Percentiles rank a stretch among this genome's conserved stretches.
phyloP scores from a whole-genome alignment of 495 filamentous ascomycete species.

The Penicillium diatomitis region DNA sequence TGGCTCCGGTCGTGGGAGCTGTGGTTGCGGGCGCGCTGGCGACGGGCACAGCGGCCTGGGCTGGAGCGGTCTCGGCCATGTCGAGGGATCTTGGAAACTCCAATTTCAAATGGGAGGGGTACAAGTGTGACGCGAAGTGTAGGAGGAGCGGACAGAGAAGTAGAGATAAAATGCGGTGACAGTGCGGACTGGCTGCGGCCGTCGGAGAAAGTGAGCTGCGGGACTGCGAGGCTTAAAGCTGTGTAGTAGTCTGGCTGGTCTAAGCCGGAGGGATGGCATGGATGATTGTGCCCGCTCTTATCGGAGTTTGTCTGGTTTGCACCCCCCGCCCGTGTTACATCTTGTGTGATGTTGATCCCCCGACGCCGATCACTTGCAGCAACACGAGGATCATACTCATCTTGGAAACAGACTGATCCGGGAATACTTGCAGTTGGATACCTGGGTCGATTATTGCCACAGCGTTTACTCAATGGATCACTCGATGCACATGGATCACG shows the following conservation, averaged over 20 bases:
- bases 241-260: background rate
- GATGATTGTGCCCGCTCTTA: slow-evolving; percentile 13
- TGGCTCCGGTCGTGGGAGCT: slow-evolving; percentile 13
- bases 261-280: background rate
- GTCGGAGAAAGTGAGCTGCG: slow-evolving; percentile 6
- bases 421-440: too few relatives aligned
- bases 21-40: slow-evolving; percentile 7
- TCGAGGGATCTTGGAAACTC: background rate
- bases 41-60: slow-evolving; percentile 18
- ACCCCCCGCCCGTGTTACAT: slow-evolving; percentile 4
- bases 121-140: too few relatives aligned
- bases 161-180: too few relatives aligned
- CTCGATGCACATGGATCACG: slow-evolving; percentile 36
- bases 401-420: too few relatives aligned
- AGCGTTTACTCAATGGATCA: slow-evolving; percentile 21
- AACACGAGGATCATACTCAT: too few relatives aligned
- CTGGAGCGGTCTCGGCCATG: slow-evolving; percentile 49
- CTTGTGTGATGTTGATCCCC: slow-evolving; percentile 5
- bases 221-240: slow-evolving; percentile 3
- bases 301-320: slow-evolving; percentile 38
- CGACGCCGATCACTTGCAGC: background rate
- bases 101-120: background rate
- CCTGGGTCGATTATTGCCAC: background rate
- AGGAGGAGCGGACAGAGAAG: too few relatives aligned
- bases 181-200: too few relatives aligned